Evolutionary conservation across 1,284 basidiomycete species (phyloP), one percentile per base, ranked within the genome.

Genomic region (Heterobasidion occidentale): DNA sequence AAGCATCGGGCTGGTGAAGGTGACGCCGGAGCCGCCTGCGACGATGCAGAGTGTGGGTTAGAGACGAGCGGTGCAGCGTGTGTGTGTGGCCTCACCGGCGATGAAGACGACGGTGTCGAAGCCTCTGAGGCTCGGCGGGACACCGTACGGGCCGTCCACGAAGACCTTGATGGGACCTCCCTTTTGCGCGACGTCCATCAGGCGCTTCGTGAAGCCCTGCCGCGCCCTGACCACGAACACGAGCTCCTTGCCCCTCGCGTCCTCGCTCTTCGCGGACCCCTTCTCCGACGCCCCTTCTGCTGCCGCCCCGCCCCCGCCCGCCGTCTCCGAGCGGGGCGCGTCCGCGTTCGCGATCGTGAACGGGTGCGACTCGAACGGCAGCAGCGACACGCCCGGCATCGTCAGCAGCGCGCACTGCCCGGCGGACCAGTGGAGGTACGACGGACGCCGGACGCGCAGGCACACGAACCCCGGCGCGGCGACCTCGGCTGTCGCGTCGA

Each of bases 321-420:
- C 27, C 0, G 27, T 27, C 27, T 27, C 27, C 27, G 5, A 6
- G 27, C 27, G 27, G 27, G 27, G 27, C 4, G 6, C 27, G 36
- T 58, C 55, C 9, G 62, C 15, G 42, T 66, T 80, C 27, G 74
- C 71, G 52, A 83, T 80, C 3, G 81, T 80, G 67, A 83, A 58
- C 0, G 81, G 81, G 59, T 82, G 81, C 7, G 78, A 66, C 65
- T 82, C 81, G 36, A 75, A 71, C 3, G 74, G 73, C 19, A 75
- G 63, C 0, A 42, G 56, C 5, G 77, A 74, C 2, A 80, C 71
- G 0, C 68, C 66, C 4, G 76, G 76, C 60, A 80, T 69, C 17
- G 69, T 72, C 36, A 81, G 66, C 59, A 71, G 79, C 1, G 74
- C 78, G 35, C 73, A 76, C 63, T 85, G 83, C 8, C 81, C 84